phyloP scores from a whole-genome alignment of 2,329 filamentous ascomycete genomes.

The Beauveria scarabaeidicola region DNA sequence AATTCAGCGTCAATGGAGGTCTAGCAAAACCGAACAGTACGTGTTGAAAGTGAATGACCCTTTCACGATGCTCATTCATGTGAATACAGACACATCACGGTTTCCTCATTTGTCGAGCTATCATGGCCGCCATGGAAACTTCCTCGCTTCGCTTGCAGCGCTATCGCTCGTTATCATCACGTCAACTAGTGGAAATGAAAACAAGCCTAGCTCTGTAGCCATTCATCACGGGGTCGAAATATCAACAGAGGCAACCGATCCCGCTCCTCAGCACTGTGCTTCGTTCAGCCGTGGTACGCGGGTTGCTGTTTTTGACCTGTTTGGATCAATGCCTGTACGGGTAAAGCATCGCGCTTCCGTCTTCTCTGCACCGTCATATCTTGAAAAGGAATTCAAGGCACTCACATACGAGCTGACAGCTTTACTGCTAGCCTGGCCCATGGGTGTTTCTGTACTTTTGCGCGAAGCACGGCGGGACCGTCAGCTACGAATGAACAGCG shows the following conservation, averaged over 20 bases:
- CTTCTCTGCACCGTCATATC: conserved; percentile 38
- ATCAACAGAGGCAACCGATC: conserved; percentile 53
- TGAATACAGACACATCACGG: conserved; percentile 61
- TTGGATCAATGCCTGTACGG: conserved; percentile 84
- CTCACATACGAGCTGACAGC: conserved; percentile 52
- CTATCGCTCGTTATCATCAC: conserved; percentile 70
- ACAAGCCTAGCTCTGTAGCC: conserved; percentile 55
- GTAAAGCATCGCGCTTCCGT: conserved; percentile 66
- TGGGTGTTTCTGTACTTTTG: conserved; percentile 47
- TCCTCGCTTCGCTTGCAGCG: conserved; percentile 67
- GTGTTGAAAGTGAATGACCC: conserved; percentile 19
- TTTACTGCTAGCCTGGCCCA: conserved; percentile 63
- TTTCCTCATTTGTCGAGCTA: conserved; percentile 28
- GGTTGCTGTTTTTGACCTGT: conserved; percentile 69
- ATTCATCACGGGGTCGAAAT: conserved; percentile 63
- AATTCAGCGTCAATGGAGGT: conserved; percentile 64
- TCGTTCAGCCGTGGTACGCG: conserved; percentile 61
- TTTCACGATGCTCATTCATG: conserved; percentile 24
- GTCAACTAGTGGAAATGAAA: conserved; percentile 56
- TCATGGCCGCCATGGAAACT: conserved; percentile 65
- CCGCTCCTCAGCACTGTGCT: conserved; percentile 47
- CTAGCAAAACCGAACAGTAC: conserved; percentile 66
- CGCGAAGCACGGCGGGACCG: conserved; percentile 38
- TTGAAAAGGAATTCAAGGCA: conserved; percentile 56
- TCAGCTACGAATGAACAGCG: conserved; percentile 29